Evolutionary conservation across 2,329 filamentous ascomycete species (phyloP).

Genomic region (Fusarium liriodendri): DNA sequence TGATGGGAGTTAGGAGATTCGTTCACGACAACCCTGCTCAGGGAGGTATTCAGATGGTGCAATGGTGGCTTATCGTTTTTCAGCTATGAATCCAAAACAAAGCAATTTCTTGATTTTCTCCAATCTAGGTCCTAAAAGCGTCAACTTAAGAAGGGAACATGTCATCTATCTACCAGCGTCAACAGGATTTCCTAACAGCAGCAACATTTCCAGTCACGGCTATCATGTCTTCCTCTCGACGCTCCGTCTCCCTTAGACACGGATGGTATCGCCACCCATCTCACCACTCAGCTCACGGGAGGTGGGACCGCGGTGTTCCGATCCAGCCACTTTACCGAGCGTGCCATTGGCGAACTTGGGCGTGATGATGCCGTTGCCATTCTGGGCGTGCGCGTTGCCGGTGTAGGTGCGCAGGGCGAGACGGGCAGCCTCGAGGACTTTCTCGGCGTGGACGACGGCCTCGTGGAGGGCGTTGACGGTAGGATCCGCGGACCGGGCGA

Average conservation of each 20-base stretch:
- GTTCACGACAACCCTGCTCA: not conserved
- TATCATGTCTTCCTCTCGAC: not conserved
- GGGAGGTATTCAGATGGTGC: not conserved
- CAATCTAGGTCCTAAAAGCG: slow-evolving; percentile 4
- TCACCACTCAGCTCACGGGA: slow-evolving; percentile 69
- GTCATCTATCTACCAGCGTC: slow-evolving; percentile 9
- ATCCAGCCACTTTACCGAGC: slow-evolving; percentile 37
- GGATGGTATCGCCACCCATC: slow-evolving; percentile 70
- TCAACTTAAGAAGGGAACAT: slow-evolving; percentile 16
- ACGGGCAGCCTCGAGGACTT: slow-evolving; percentile 58
- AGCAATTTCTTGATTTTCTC: slow-evolving; percentile 8
- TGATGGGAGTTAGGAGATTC: not conserved
- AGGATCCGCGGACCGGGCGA: slow-evolving; percentile 47
- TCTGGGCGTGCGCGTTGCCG: slow-evolving; percentile 16
- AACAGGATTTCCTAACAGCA: slow-evolving; percentile 23
- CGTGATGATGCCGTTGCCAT: slow-evolving; percentile 25
- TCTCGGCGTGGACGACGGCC: slow-evolving; percentile 59
- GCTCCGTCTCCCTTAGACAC: slow-evolving; percentile 32
- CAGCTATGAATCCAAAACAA: slow-evolving; percentile 11
- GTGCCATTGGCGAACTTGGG: slow-evolving; percentile 39
- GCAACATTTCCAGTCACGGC: slow-evolving; percentile 17
- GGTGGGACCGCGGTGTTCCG: slow-evolving; percentile 58
- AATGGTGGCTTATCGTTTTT: not conserved
- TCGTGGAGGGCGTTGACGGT: slow-evolving; percentile 56
- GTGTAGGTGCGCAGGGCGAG: slow-evolving; percentile 56